Evolutionary conservation across 2,329 filamentous ascomycete species (phyloP), one percentile per base, ranked within the genome.

Genomic region (Ceratocystis huliohia): DNA sequence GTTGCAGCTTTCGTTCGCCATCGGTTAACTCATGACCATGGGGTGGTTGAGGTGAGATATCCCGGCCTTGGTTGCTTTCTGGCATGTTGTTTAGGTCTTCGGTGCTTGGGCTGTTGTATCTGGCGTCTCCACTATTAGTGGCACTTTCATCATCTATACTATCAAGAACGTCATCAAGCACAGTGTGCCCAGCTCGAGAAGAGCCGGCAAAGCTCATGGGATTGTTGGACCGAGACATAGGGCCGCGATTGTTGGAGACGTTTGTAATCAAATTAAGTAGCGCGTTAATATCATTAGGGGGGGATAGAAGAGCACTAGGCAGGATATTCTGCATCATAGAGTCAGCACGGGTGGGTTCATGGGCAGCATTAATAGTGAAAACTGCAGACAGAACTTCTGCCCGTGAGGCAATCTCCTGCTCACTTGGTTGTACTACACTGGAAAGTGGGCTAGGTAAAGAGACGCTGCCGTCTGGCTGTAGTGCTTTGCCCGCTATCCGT

Each of bases 401-500:
- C 67, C 85, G 81, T 70, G 81, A 78, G 4, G 82, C 81, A 1
- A 78, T 83, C 71, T 89, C 87, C 8, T 80, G 79, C 37, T 79
- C 78, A 70, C 86, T 83, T 53, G 83, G 80, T 65, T 80, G 82
- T 56, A 89, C 78, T 3, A 84, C 81, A 1, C 82, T 79, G 57
- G 73, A 73, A 25, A 80, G 80, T 6, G 82, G 83, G 68, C 88
- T 82, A 1, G 80, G 76, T 15, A 92, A 77, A 53, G 86, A 79
- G 66, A 88, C 78, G 61, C 88, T 86, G 1, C 88, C 88, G 68
- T 86, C 82, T 3, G 76, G 74, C 63, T 82, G 81, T 56, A 80
- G 77, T n/a, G 80, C 77, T 73, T 92, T 91, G 66, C 88, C 88
- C 70, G 89, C 82, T 61, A 85, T 82, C 10, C 76, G 79, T 45